A percentile compares a stretch with the other conserved stretches of the same genome.
Evolutionary conservation across 108 stramenopile genomes (phyloP).

Genomic region (Skeletonema grethae): DNA sequence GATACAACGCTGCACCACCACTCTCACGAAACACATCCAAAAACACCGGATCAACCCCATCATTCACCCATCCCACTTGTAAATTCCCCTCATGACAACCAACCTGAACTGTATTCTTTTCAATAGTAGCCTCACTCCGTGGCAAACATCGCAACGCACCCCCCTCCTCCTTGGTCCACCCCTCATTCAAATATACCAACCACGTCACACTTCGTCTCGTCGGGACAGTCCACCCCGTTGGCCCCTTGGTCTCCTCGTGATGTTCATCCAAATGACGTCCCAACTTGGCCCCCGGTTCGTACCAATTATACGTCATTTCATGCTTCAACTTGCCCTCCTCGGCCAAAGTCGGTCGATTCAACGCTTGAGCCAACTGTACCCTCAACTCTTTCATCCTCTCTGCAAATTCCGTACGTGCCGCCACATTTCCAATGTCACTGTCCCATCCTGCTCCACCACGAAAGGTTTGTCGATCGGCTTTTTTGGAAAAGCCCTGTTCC

Average conservation of each 20-base stretch:
- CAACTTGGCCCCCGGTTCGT: constrained; percentile 24
- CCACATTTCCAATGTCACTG: constrained; percentile 5
- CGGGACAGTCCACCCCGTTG: constrained; percentile 53
- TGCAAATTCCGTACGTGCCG: constrained; percentile 26
- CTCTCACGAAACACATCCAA: constrained; percentile 37
- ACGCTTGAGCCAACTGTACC: constrained; percentile 3
- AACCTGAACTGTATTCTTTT: constrained; percentile 16
- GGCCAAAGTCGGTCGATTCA: constrained; percentile 47
- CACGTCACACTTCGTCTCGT: constrained; percentile 53
- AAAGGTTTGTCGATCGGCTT: constrained; percentile 36
- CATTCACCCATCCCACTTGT: constrained; percentile 58
- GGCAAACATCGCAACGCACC: constrained; percentile 48
- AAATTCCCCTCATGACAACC: constrained; percentile 53
- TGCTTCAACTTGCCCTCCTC: constrained; percentile 22
- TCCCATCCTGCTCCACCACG: constrained; percentile 41
- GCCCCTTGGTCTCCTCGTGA: constrained; percentile 65
- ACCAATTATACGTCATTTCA: constrained; percentile 51
- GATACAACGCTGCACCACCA: constrained; percentile 20
- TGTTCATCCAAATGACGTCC: constrained; percentile 56
- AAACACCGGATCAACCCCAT: constrained; percentile 39
- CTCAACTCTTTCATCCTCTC: constrained; percentile 30
- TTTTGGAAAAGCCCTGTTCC: constrained; percentile 24
- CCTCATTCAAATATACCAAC: constrained; percentile 61
- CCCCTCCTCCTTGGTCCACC: constrained; percentile 35
- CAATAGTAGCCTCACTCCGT: constrained; percentile 2